Evolutionary conservation across 192 early-diverging fungal species (phyloP), one percentile per base, ranked within the genome.

Genomic region (Backusella morwellensis): DNA sequence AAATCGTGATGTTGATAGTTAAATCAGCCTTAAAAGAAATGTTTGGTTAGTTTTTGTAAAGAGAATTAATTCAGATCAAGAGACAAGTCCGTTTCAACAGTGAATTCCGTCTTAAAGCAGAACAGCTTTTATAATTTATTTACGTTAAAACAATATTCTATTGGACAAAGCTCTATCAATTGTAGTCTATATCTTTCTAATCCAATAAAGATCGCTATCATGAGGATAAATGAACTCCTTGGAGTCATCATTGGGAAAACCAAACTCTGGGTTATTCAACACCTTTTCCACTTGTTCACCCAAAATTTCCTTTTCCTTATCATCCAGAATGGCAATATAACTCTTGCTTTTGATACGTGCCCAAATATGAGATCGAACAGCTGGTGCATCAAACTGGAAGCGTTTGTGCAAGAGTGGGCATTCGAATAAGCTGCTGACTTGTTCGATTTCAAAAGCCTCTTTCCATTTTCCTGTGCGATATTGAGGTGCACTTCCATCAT

Each of bases 401-500:
- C 36, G 44, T 21, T 29, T 19, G 52, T 80, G 69, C 0, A 67
- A 21, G 1, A 77, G 35, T 40, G 78, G 83, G 15, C 50, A n/a
- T 6, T 29, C 36, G 42, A 87, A 81, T 35, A 85, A 47, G 17
- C 73, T 8, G 9, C 34, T 68, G 5, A 71, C 77, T 42, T 78
- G 66, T 7, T 70, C 41, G 17, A 72, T 71, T 7, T 74, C 54
- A 40, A 82, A 82, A 11, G 78, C 85, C 19, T 83, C 73, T 56
- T 69, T 69, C 86, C 86, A 87, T 34, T 47, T 35, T 3, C 78
- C 81, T 32, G 82, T 73, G 9, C 86, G 76, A 66, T 87, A 88
- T 72, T 88, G 86, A 12, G 86, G 86, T 12, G 79, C 83, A 3
- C 72, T 78, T 8, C 19, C 50, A 68, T 88, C 86, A 41, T 82